Evolutionary conservation across 257 asterid genomes (phyloP).

Genomic region (Gynochthodes officinalis): DNA sequence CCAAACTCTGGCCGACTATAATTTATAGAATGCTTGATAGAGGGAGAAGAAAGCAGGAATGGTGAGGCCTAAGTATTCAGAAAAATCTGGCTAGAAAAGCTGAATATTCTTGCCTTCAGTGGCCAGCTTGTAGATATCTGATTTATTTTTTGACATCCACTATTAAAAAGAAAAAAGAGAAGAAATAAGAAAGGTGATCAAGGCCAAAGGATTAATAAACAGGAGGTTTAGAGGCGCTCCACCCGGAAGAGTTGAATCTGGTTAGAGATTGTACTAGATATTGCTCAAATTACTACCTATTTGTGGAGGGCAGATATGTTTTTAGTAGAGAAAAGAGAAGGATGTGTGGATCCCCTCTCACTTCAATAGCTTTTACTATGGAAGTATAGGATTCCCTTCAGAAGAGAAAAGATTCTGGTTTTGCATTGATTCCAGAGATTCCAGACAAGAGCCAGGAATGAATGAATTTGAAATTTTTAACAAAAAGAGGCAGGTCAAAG

Average conservation of each 20-base stretch:
- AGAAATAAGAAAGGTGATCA: no score
- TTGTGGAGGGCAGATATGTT: background rate
- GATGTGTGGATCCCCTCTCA: background rate
- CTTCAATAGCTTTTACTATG: background rate
- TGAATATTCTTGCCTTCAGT: background rate
- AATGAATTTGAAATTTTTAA: background rate
- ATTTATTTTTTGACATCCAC: background rate
- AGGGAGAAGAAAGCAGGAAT: no score
- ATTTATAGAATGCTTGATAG: no score
- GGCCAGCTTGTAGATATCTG: background rate
- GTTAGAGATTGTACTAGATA: background rate
- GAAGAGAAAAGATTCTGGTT: background rate
- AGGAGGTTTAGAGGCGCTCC: no score
- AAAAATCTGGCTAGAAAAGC: background rate
- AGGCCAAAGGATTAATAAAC: no score
- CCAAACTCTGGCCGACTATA: no score
- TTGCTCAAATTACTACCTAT: background rate
- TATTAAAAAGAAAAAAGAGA: background rate
- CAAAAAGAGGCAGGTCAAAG: background rate
- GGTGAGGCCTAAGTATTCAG: background rate
- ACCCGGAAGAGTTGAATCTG: background rate
- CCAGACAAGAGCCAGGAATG: background rate
- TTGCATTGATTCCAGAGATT: background rate
- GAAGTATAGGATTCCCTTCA: background rate
- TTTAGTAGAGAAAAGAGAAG: background rate